phyloP scores from a whole-genome alignment of 1,139 yeast genomes.

The Geotrichum citri-aurantii region DNA sequence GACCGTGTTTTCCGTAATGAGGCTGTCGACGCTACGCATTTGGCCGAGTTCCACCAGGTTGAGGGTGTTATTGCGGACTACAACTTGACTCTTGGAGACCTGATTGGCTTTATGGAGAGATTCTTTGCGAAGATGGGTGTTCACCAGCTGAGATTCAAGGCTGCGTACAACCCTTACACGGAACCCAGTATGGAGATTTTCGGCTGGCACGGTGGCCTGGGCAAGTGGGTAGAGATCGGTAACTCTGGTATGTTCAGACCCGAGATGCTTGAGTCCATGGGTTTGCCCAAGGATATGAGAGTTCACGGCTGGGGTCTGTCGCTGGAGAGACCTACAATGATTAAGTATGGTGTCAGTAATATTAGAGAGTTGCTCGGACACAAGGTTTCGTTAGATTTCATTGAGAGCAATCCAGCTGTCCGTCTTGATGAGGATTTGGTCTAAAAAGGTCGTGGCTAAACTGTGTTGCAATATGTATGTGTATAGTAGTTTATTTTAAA shows the following conservation, averaged over 20 bases:
- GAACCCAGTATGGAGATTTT: conserved; percentile 98
- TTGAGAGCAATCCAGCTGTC: conserved; percentile 96
- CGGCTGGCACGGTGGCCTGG: conserved; percentile 92
- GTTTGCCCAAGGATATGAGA: conserved; percentile 87
- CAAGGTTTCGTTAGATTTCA: conserved; percentile 86
- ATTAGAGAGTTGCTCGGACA: conserved; percentile 94
- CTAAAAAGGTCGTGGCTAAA: background rate
- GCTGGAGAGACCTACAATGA: conserved; percentile 98
- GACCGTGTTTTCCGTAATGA: conserved; percentile 99
- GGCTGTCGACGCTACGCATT: conserved; percentile 99
- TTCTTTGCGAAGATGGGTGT: conserved; percentile 98
- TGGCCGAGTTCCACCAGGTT: conserved; percentile 98
- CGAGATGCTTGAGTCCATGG: conserved; percentile 98
- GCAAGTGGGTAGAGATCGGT: conserved; percentile 98
- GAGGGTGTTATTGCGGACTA: conserved; percentile 99
- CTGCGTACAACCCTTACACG: conserved; percentile 98
- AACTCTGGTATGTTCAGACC: conserved; percentile 99
- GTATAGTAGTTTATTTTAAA: background rate
- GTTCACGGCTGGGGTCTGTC: conserved; percentile 98
- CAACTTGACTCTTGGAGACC: conserved; percentile 88
- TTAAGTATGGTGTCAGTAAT: conserved; percentile 91
- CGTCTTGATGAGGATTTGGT: conserved; percentile 70
- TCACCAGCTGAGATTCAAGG: conserved; percentile 88
- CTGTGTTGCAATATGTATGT: background rate
- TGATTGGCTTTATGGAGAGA: conserved; percentile 97